These are phyloP conservation scores for Paxillus rubicundulus DNA, from an alignment of 768 basidiomycete genomes.

Conservation along the genomic window DNA sequence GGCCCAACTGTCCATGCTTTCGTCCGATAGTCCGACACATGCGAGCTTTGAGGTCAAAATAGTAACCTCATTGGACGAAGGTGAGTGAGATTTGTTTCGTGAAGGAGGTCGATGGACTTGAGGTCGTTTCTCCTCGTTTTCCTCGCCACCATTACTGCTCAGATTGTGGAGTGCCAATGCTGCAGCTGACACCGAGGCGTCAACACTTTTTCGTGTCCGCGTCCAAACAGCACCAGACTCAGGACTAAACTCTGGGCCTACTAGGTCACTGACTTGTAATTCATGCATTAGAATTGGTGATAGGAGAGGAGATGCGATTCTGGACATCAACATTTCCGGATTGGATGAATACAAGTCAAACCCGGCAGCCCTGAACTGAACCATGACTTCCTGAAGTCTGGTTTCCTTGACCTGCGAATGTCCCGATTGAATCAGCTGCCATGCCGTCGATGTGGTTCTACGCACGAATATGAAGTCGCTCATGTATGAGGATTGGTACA, in stretches of 20 bases:
- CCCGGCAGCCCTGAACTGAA: slow-evolving; percentile 56
- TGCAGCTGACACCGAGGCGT: slow-evolving; percentile 23
- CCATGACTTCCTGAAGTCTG: slow-evolving; percentile 60
- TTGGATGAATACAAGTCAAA: slow-evolving; percentile 62
- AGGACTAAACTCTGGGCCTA: slow-evolving; percentile 28
- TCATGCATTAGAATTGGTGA: slow-evolving; percentile 32
- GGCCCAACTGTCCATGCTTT: slow-evolving; percentile 67
- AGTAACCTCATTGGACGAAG: slow-evolving; percentile 55
- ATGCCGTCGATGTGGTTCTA: slow-evolving; percentile 2
- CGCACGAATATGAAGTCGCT: slow-evolving; percentile 80
- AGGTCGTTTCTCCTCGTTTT: neutral
- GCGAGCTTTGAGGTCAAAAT: slow-evolving; percentile 69
- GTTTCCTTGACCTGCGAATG: slow-evolving; percentile 59
- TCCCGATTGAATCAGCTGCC: slow-evolving; percentile 1
- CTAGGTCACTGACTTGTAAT: slow-evolving; percentile 28
- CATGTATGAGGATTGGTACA: slow-evolving; percentile 82
- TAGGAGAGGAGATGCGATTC: slow-evolving; percentile 30
- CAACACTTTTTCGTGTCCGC: slow-evolving; percentile 42
- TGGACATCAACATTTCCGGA: slow-evolving; percentile 33
- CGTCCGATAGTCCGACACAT: slow-evolving; percentile 72
- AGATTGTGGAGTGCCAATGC: slow-evolving; percentile 8
- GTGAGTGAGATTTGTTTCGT: slow-evolving; percentile 49
- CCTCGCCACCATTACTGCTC: slow-evolving; percentile 5
- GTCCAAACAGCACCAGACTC: slow-evolving; percentile 48
- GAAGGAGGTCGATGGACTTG: slow-evolving; percentile 14